A percentile compares a stretch with the other conserved stretches of the same genome.
phyloP scores from a whole-genome alignment of 139 green algal genomes.

The Tetraselmis chui region DNA sequence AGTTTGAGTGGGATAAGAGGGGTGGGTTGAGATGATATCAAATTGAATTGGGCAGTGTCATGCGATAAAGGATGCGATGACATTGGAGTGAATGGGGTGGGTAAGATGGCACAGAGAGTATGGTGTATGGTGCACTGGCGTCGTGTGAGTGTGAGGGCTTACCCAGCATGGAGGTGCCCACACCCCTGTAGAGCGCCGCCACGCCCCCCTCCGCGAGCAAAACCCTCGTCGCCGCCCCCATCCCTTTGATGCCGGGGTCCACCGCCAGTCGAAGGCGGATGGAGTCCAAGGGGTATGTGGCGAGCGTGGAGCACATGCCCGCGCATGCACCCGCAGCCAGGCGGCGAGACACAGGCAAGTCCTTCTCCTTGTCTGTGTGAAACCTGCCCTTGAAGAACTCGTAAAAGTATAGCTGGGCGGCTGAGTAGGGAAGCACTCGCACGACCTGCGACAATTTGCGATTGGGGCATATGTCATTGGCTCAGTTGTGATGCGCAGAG shows the following conservation, averaged over 20 bases:
- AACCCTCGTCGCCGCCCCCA: conserved; percentile 32
- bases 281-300: conserved; percentile 77
- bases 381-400: conserved; percentile 62
- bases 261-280: conserved; percentile 69
- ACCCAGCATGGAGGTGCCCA: conserved; percentile 59
- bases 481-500: no score
- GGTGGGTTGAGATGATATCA: not conserved
- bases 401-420: conserved; percentile 61
- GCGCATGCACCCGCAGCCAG: conserved; percentile 59
- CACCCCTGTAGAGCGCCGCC: conserved; percentile 57
- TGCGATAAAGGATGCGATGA: no score
- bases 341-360: conserved; percentile 50
- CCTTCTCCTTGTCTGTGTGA: conserved; percentile 28
- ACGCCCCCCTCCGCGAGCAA: conserved; percentile 53
- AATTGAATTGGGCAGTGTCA: no score
- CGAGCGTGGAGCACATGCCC: conserved; percentile 63
- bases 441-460: conserved; percentile 61
- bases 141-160: no score
- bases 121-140: no score
- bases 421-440: conserved; percentile 67
- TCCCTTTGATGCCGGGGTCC: conserved; percentile 48
- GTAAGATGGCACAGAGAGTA: not conserved
- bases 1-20: not conserved
- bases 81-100: not conserved
- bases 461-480: no score